Conservation (phyloP, 192 early-diverging fungal species). For the Entomortierella beljakovae region DNA sequence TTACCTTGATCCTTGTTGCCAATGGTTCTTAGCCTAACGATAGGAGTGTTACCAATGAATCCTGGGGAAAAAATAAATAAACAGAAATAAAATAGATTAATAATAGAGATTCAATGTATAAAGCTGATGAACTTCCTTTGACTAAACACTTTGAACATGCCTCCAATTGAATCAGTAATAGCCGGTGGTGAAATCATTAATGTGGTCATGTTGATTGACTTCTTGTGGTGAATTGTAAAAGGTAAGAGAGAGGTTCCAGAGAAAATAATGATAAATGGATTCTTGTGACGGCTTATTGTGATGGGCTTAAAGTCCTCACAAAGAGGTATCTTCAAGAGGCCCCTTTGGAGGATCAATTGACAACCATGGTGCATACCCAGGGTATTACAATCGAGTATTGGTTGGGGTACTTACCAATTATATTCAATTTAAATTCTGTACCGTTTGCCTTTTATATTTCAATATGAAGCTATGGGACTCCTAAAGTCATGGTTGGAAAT, state of each 20-base stretch:
- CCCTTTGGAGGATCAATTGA: too few species aligned
- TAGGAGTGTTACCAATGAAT: slow-evolving; percentile 71
- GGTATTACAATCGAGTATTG: too few species aligned
- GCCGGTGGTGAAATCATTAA: slow-evolving; percentile 32
- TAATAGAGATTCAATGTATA: background rate
- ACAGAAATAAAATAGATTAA: background rate
- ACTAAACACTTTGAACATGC: slow-evolving; percentile 8
- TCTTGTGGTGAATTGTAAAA: background rate
- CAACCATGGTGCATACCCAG: too few species aligned
- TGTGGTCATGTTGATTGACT: slow-evolving; percentile 19
- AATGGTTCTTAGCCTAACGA: slow-evolving; percentile 56
- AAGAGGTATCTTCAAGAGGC: too few species aligned
- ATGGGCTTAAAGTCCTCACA: too few species aligned
- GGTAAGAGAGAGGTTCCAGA: background rate
- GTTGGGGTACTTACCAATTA: too few species aligned
- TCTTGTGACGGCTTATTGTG: too few species aligned
- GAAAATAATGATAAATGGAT: background rate
- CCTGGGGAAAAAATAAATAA: slow-evolving; percentile 5
- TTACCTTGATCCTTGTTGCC: slow-evolving; percentile 42
- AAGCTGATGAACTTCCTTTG: background rate
- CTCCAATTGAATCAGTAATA: slow-evolving; percentile 38
- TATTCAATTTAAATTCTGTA: too few species aligned
- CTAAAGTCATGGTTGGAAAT: too few species aligned
- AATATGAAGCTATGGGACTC: too few species aligned
- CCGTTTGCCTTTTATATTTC: too few species aligned